Conservation (phyloP, 495 filamentous ascomycete genomes). For the Neurospora intermedia region DNA sequence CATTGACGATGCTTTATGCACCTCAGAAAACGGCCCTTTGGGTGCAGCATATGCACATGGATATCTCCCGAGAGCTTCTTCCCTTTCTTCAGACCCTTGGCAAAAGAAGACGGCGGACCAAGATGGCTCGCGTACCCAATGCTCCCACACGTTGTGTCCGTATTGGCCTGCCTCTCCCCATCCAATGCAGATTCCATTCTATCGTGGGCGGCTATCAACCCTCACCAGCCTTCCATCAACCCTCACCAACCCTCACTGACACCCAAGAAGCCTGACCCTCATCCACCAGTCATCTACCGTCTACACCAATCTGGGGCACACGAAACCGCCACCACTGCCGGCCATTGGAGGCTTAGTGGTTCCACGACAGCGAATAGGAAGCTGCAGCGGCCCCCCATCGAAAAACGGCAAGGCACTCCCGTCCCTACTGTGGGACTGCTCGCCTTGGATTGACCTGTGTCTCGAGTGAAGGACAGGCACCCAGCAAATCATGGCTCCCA, state of each 20-base stretch:
- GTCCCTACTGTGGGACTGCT: constrained; percentile 9
- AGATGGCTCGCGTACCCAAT: background rate
- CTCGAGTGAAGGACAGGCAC: background rate
- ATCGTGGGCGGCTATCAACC: background rate
- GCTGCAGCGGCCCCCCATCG: constrained; percentile 15
- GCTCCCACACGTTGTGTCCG: background rate
- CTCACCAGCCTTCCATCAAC: background rate
- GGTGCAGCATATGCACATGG: background rate
- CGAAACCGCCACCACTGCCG: constrained; percentile 11
- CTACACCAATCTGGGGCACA: background rate
- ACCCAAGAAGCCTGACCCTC: background rate
- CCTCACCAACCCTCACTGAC: background rate
- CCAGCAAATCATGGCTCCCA: background rate
- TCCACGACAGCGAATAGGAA: constrained; percentile 23
- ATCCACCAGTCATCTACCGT: background rate
- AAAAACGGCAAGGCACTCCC: constrained; percentile 34
- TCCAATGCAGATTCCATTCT: background rate
- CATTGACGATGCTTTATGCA: background rate
- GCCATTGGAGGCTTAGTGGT: constrained; percentile 24
- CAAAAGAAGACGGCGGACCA: background rate
- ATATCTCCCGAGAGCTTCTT: background rate
- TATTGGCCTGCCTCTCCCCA: too few relatives aligned
- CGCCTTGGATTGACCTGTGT: constrained; percentile 5
- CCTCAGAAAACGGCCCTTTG: background rate
- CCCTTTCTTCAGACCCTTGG: background rate